Base-by-base conservation (phyloP, 805 yeast genomes). In the Candida manassasensis region DNA sequence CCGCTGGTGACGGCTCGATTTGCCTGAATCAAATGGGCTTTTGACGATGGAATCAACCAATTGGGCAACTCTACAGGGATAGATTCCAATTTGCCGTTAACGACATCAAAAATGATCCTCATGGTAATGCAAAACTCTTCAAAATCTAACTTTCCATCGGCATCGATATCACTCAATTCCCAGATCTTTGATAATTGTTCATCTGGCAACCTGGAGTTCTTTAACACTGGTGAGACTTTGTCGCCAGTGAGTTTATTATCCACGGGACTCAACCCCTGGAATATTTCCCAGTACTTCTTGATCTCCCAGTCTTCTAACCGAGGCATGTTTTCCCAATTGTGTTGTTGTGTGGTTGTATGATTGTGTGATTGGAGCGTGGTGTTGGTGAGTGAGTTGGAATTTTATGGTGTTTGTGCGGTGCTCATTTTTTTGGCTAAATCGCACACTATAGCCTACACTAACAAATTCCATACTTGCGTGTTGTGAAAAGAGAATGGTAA, bases 111-210 rank as follows among this genome's bases (percentile, higher is more conserved):
- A 29, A 90, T 85, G 37, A 93, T 71, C 47, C 97, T 74, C 99
- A 93, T 93, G 35, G 97, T 90, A 44, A 93, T 86, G 54, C 97
- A 93, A 59, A 93, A 93, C 63, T 93, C 99, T 61, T 93, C 99
- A 57, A 93, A 93, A 60, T 93, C 99, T 49, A 93, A 70, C 46
- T 71, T 68, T 8, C 96, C 96, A 59, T 93, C 98, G 29, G 79
- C 77, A 59, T 93, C 98, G 37, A 90, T 85, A 57, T 93, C 99
- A 2, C 90, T 81, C 32, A 93, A 62, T 49, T 85, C 86, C 98
- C 98, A 93, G 29, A 93, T 78, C 54, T 77, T 73, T 28, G 86
- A 80, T 45, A 93, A 69, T 52, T 87, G 78, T n/a, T 75, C 71
- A 35, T 86, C 87, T 43, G 76, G 74, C 39, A 93, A 73, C 51